Evolutionary conservation across 1,139 yeast species (phyloP), one percentile per base, ranked within the genome.

Genomic region (Hansenula lynferdii): DNA sequence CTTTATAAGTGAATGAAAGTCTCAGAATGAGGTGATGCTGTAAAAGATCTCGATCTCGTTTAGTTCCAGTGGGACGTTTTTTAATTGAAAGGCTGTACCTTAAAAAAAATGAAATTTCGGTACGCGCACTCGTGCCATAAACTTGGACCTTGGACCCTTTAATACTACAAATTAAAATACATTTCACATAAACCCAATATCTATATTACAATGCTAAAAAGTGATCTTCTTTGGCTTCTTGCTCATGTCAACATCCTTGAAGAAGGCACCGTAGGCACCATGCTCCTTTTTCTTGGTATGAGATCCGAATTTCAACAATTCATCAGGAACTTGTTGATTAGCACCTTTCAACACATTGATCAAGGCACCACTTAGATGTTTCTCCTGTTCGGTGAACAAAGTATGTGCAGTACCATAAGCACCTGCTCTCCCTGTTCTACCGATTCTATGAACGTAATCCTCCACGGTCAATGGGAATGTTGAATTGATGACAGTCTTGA

Each of bases 371-470:
- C 96, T 85, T 40, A 94, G 73, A 60, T 92, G 98, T 64, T 92
- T 92, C 61, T 92, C 98, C 55, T 90, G 95, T 52, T 90, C 97
- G 8, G 99, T 94, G 68, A 92, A 92, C 40, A 92, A 70, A 1
- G 98, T 92, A 58, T 90, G 95, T 16, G 99, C 96, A 47, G 79
- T 77, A 57, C 99, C 99, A 2, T 89, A 72, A 63, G 85, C 87
- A 32, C 98, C 98, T 14, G 98, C 98, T 68, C 99, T 82, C 45
- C 98, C 98, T 15, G 98, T 92, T 72, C 98, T 83, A 50, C 98
- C 98, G 52, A 92, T 92, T 67, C 98, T 79, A 63, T 92, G 98
- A 35, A 92, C 98, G 57, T 92, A 92, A 66, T 94, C 98, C 65
- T 92, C 99, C 19, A 87, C 95, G 0, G 98, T 92, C 54, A 94